Conservation (phyloP, 371 early-diverging fungal species). For the Smittium culicis region DNA sequence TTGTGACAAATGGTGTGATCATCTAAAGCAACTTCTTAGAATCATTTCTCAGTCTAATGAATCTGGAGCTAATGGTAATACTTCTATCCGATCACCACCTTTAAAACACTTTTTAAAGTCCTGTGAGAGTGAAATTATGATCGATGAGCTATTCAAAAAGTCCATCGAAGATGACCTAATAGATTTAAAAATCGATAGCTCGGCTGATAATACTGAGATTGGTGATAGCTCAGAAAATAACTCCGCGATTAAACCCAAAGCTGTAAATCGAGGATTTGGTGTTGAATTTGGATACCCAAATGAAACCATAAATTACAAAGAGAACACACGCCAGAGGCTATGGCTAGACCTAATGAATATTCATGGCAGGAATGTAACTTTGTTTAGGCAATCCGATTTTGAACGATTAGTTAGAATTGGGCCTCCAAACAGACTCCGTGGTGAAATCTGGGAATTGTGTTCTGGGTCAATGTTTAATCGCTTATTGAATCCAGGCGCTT, state of each 20-base stretch:
- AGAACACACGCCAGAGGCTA: constrained; percentile 56
- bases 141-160: constrained; percentile 3
- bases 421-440: constrained; percentile 75
- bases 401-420: constrained; percentile 85
- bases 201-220: too few relatives aligned
- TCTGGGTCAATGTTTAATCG: constrained; percentile 80
- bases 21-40: constrained; percentile 37
- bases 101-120: constrained; percentile 68
- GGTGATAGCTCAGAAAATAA: background rate
- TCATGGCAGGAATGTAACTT: constrained; percentile 80
- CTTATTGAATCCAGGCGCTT: constrained; percentile 70
- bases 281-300: constrained; percentile 71
- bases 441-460: constrained; percentile 92
- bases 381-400: constrained; percentile 65
- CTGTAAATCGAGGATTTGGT: constrained; percentile 44
- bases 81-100: constrained; percentile 37
- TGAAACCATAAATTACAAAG: constrained; percentile 54
- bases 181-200: background rate
- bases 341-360: constrained; percentile 65
- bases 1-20: constrained; percentile 41
- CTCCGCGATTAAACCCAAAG: background rate
- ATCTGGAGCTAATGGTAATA: constrained; percentile 14
- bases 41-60: constrained; percentile 30
- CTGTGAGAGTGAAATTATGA: constrained; percentile 24
- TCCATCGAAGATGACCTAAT: background rate